Conservation (phyloP, 768 basidiomycete genomes). For the Harrya chromipes region DNA sequence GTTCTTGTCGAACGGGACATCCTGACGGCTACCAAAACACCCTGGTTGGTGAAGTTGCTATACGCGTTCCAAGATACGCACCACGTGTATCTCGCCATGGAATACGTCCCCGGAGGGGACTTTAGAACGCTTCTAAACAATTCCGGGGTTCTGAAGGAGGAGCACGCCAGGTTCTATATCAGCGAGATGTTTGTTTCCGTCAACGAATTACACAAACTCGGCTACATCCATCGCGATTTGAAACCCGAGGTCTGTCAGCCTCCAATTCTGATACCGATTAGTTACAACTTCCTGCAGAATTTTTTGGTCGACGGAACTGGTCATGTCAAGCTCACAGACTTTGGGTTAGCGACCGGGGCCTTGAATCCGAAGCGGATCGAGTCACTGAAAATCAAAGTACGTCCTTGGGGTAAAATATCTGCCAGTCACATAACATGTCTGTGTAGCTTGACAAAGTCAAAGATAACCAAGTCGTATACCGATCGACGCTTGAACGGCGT, state of each 20-base stretch:
- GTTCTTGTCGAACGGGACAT: conserved; percentile 98
- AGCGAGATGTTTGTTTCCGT: conserved; percentile 97
- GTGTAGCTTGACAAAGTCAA: conserved; percentile 91
- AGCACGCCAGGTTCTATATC: conserved; percentile 96
- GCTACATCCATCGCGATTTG: conserved; percentile 96
- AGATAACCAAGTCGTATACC: conserved; percentile 83
- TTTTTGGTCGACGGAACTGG: conserved; percentile 95
- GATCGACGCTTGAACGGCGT: conserved; percentile 91
- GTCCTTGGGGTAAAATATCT: conserved; percentile 2
- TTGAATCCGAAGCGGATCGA: conserved; percentile 94
- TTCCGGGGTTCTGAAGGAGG: conserved; percentile 95
- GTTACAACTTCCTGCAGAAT: conserved; percentile 52
- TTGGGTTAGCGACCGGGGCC: conserved; percentile 95
- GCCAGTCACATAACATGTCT: conserved; percentile 3
- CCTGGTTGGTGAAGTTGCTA: conserved; percentile 91
- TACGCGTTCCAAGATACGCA: conserved; percentile 96
- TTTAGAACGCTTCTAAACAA: conserved; percentile 98
- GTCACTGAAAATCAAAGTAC: conserved; percentile 87
- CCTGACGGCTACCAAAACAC: conserved; percentile 93
- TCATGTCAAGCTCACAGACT: conserved; percentile 97
- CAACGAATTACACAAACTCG: conserved; percentile 92
- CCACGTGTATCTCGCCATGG: conserved; percentile 96
- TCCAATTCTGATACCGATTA: not conserved
- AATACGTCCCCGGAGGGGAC: conserved; percentile 98
- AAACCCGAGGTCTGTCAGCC: conserved; percentile 83